Conservation (phyloP, 805 yeast species). For the Yarrowia hollandica region DNA sequence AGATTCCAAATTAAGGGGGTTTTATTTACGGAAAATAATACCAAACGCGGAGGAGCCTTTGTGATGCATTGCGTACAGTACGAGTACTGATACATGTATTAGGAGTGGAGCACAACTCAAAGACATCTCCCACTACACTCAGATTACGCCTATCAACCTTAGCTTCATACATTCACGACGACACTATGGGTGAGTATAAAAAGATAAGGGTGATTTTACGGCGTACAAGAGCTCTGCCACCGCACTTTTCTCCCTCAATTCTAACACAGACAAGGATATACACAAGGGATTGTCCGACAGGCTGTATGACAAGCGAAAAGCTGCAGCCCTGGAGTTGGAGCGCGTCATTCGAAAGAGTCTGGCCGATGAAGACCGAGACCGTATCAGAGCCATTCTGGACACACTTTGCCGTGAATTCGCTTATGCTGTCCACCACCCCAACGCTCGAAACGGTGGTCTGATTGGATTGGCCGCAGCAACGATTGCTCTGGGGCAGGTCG, state of each 20-base stretch:
- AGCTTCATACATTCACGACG: slow-evolving; percentile 4
- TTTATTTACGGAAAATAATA: too few species aligned
- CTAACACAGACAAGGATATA: slow-evolving; percentile 55
- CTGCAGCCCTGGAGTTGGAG: slow-evolving; percentile 68
- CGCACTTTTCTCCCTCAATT: background rate
- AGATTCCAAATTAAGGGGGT: too few species aligned
- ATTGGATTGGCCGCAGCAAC: slow-evolving; percentile 96
- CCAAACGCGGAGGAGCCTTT: too few species aligned
- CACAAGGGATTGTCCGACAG: slow-evolving; percentile 70
- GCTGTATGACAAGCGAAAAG: slow-evolving; percentile 72
- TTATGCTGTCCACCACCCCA: slow-evolving; percentile 78
- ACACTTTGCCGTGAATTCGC: slow-evolving; percentile 78
- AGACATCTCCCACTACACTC: slow-evolving; percentile 2
- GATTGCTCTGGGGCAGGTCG: slow-evolving; percentile 81
- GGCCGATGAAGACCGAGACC: slow-evolving; percentile 58
- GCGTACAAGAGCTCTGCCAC: too few species aligned
- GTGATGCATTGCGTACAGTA: too few species aligned
- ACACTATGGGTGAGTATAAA: slow-evolving; percentile 24
- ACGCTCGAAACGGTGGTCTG: slow-evolving; percentile 91
- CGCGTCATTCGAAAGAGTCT: slow-evolving; percentile 69
- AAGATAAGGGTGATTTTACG: too few species aligned
- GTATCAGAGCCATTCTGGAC: slow-evolving; percentile 60
- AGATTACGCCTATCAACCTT: slow-evolving; percentile 24
- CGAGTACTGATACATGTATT: too few species aligned
- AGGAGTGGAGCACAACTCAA: slow-evolving; percentile 24